Evolutionary conservation across 2,329 filamentous ascomycete species (phyloP).

Genomic region (Epichloe coenophiala): DNA sequence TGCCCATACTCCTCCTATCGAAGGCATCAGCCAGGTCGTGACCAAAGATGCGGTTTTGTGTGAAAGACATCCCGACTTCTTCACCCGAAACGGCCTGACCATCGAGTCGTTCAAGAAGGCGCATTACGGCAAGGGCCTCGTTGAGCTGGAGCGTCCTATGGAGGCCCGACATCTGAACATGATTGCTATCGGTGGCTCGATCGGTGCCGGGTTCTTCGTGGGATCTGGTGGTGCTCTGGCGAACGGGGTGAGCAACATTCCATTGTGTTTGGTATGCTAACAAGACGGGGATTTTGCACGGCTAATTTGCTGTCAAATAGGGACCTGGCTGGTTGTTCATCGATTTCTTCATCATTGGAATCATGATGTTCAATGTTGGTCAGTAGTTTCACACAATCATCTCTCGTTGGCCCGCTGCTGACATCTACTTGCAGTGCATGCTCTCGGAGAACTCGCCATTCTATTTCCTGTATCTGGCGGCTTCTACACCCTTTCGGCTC

Average conservation of each 20-base stretch:
- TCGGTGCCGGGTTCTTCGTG: conserved; percentile 50
- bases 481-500: conserved; percentile 44
- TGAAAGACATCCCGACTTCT: conserved; percentile 17
- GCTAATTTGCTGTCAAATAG: conserved; percentile 9
- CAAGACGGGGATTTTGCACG: no score
- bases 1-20: neutral
- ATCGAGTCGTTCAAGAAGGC: conserved; percentile 24
- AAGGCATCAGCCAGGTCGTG: conserved; percentile 8
- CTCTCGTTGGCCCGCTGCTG: neutral
- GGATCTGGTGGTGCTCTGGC: conserved; percentile 38
- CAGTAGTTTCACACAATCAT: conserved; percentile 2
- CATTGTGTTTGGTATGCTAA: neutral
- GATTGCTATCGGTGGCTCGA: conserved; percentile 38
- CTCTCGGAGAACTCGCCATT: conserved; percentile 44
- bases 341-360: conserved; percentile 40
- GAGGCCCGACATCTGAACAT: conserved; percentile 43
- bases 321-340: conserved; percentile 30
- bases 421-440: conserved; percentile 27
- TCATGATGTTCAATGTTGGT: conserved; percentile 47
- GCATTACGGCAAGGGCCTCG: conserved; percentile 18
- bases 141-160: conserved; percentile 30
- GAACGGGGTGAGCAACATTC: conserved; percentile 24
- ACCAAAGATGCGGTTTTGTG: conserved; percentile 4
- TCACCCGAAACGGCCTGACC: conserved; percentile 25
- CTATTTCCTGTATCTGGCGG: conserved; percentile 47